Base-by-base conservation (phyloP, 2,329 filamentous ascomycete species). In the Chaetomiaceae sp. region DNA sequence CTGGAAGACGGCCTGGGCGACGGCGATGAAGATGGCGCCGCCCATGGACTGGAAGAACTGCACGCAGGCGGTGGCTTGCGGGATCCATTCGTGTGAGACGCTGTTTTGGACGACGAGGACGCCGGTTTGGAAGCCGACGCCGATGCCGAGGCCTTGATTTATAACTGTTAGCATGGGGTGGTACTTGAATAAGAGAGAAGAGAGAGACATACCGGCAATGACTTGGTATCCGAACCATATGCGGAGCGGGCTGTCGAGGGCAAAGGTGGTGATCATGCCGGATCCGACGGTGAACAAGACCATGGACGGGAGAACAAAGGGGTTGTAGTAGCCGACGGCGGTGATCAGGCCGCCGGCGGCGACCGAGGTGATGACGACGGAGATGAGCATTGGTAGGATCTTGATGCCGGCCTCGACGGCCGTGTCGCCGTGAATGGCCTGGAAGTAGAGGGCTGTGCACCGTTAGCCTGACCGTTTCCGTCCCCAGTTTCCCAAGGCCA, bases 1-100 rank as follows among this genome's bases (percentile, higher is more conserved):
- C 58, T 82, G 78, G 71, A 89, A 88, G 42, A 87, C 75, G 19
- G 83, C 81, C 65, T 89, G 82, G 0, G 80, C 80, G 9, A 87
- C 80, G 6, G 81, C 78, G 44, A 89, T 79, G 59, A 82, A 81
- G 22, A 89, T 69, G 2, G 85, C 82, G 3, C 84, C 84, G 37
- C 84, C 84, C 3, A 89, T 74, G 1, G 76, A 75, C 63, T 87
- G 82, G 70, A 82, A 83, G 69, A 88, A 86, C 33, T 77, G 73
- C 1, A 81, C 72, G 47, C 71, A 75, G 6, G 78, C 76, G 5
- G 75, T 79, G 25, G 69, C 79, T 1, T 79, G 71, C 1, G 79
- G 75, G 15, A 81, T 71, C 53, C 77, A 74, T 2, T 73, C 69
- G 29, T 74, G 69, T 0, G 74, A 65, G 2, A 82, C 68, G 0